Conservation (phyloP, 768 basidiomycete species). For the Rhodotorula sphaerocarpa region DNA sequence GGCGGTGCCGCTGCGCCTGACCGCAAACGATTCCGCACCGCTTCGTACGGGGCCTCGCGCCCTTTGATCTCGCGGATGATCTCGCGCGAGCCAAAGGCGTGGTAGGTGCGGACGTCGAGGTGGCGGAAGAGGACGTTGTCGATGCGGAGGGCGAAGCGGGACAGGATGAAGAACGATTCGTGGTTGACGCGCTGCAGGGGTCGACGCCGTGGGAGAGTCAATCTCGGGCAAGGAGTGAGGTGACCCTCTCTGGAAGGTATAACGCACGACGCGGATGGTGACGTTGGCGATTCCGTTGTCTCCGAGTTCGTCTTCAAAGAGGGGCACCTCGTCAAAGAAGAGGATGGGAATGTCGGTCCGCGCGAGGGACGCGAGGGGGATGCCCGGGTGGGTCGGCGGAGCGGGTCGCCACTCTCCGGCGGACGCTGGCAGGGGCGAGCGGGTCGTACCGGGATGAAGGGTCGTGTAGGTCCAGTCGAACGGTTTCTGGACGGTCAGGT, state of each 20-base stretch:
- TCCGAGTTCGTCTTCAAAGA: constrained; percentile 94
- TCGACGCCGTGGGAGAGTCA: background rate
- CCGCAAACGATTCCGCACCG: constrained; percentile 52
- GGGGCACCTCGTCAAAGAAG: constrained; percentile 90
- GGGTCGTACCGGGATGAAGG: constrained; percentile 56
- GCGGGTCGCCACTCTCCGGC: constrained; percentile 19
- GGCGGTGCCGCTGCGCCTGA: background rate
- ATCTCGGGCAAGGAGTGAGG: background rate
- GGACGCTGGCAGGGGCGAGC: background rate
- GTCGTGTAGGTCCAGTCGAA: constrained; percentile 99
- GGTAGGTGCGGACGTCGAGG: constrained; percentile 81
- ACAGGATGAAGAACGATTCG: constrained; percentile 79
- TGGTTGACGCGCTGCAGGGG: constrained; percentile 83
- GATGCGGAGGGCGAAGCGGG: constrained; percentile 84
- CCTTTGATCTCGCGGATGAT: constrained; percentile 75
- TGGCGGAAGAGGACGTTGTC: constrained; percentile 88
- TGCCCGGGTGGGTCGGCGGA: constrained; percentile 43
- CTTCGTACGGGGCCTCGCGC: constrained; percentile 82
- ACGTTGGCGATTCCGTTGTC: constrained; percentile 87
- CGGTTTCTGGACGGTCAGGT: constrained; percentile 67
- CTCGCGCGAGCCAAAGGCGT: constrained; percentile 58
- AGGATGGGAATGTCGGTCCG: constrained; percentile 81
- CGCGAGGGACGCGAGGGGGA: constrained; percentile 76
- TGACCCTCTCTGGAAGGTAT: background rate
- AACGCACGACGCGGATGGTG: constrained; percentile 74